phyloP scores from a whole-genome alignment of 495 filamentous ascomycete genomes.

The Monascus purpureus region DNA sequence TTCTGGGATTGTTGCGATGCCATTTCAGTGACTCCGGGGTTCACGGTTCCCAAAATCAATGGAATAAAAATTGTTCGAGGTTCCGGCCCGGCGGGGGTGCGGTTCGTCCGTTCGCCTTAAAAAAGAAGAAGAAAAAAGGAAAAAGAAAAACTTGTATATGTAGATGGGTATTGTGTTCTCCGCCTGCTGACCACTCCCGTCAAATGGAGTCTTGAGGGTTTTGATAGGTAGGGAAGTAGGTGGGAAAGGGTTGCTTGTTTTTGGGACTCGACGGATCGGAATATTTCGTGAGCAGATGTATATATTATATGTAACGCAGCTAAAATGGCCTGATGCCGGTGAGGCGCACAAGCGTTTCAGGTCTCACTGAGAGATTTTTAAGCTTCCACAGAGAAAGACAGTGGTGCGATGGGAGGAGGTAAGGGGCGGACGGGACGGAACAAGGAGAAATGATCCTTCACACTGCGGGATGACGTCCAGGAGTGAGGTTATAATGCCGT shows the following conservation, averaged over 20 bases:
- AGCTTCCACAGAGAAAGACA: background rate
- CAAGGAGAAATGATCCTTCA: background rate
- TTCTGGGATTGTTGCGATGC: background rate
- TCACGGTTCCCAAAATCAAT: background rate
- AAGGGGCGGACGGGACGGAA: background rate
- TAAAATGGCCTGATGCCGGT: background rate
- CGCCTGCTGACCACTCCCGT: no score
- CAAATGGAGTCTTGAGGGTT: no score
- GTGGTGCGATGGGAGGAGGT: background rate
- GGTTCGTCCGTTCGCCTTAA: background rate
- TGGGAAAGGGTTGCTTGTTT: no score
- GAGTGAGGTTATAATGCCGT: no score
- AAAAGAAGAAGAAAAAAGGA: background rate
- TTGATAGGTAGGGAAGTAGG: no score
- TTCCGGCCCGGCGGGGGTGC: background rate
- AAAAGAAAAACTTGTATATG: background rate
- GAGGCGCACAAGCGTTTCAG: background rate
- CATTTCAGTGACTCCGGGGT: background rate
- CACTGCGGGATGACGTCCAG: constrained; percentile 1
- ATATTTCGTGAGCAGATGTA: no score
- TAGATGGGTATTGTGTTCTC: background rate
- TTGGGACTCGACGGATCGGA: no score
- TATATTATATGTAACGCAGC: no score
- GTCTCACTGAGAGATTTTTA: background rate
- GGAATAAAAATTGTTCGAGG: background rate